These are phyloP conservation scores for Pseudofabraea citricarpa DNA, from an alignment of 2,329 filamentous ascomycete species.

Conservation along the genomic window DNA sequence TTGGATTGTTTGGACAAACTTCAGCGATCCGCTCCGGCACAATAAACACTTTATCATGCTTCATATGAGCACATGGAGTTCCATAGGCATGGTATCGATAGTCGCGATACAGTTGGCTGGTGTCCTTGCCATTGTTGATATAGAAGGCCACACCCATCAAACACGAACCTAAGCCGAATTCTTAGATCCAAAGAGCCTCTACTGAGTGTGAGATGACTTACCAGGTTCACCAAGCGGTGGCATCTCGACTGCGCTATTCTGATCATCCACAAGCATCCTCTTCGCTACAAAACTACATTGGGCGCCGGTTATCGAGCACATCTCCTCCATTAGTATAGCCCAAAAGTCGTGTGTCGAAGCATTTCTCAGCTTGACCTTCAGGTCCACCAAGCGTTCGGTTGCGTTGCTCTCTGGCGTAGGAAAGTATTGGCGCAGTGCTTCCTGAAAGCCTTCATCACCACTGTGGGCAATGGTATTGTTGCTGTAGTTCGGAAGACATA, in stretches of 20 bases:
- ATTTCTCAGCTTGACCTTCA: constrained; percentile 51
- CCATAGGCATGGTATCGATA: constrained; percentile 60
- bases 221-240: constrained; percentile 55
- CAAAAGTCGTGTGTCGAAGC: constrained; percentile 58
- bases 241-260: constrained; percentile 53
- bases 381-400: constrained; percentile 50
- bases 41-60: constrained; percentile 65
- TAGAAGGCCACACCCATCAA: constrained; percentile 63
- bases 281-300: constrained; percentile 68
- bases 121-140: constrained; percentile 53
- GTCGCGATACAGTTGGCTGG: constrained; percentile 49
- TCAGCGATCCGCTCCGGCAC: constrained; percentile 57
- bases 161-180: constrained; percentile 36
- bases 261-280: constrained; percentile 54
- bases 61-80: constrained; percentile 63
- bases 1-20: constrained; percentile 56
- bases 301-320: constrained; percentile 56
- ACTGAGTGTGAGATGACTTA: not conserved
- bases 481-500: constrained; percentile 23
- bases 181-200: not conserved
- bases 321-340: constrained; percentile 56
- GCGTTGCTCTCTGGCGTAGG: constrained; percentile 52
- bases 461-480: constrained; percentile 20
- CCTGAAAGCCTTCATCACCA: constrained; percentile 23
- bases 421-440: constrained; percentile 29